Conservation (phyloP, 495 filamentous ascomycete species). For the Aspergillus cristatus region DNA sequence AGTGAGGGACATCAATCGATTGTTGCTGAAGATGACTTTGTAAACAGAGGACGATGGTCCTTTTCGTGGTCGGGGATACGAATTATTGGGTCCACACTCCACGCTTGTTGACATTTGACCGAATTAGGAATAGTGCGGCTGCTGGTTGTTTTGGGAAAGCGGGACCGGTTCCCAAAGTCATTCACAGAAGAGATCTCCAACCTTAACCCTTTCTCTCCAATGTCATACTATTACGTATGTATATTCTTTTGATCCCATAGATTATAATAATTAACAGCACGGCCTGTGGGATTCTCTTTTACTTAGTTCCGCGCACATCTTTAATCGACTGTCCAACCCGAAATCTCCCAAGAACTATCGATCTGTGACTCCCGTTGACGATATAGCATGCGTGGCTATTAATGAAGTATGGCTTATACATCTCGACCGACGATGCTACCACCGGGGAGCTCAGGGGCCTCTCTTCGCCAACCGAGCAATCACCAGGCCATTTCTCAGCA, state of each 20-base stretch:
- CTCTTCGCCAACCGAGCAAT: slow-evolving; percentile 29
- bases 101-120: slow-evolving; percentile 35
- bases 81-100: too few relatives aligned
- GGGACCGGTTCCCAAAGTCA: background rate
- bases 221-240: too few relatives aligned
- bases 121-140: slow-evolving; percentile 21
- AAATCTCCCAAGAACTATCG: slow-evolving; percentile 1
- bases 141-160: slow-evolving; percentile 6
- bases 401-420: slow-evolving; percentile 43
- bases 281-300: background rate
- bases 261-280: too few relatives aligned
- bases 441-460: slow-evolving; percentile 15
- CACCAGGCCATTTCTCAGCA: slow-evolving; percentile 36
- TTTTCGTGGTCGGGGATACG: slow-evolving; percentile 3
- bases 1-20: background rate
- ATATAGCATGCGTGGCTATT: background rate
- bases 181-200: slow-evolving; percentile 1
- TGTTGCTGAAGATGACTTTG: background rate
- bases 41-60: slow-evolving; percentile 17
- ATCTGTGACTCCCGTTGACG: too few relatives aligned
- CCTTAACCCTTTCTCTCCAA: too few relatives aligned
- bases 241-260: too few relatives aligned
- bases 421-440: slow-evolving; percentile 40
- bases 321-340: background rate
- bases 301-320: too few relatives aligned